Conservation (phyloP, 805 yeast species). For the Lachancea sp. region DNA sequence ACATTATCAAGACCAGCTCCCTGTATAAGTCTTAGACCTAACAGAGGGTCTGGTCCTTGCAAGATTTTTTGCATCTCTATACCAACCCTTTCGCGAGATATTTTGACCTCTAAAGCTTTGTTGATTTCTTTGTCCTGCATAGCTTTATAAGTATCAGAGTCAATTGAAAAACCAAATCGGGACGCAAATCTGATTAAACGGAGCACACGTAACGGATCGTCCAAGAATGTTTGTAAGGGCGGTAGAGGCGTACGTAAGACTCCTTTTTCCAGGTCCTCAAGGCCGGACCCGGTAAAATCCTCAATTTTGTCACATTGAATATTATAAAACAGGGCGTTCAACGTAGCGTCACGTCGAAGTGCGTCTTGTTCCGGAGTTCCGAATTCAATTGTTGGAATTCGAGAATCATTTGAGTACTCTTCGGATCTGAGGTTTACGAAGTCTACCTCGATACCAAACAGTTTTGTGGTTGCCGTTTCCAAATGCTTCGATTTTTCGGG, state of each 20-base stretch:
- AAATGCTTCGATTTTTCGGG: constrained; percentile 95
- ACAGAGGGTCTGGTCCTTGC: constrained; percentile 51
- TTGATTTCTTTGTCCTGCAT: constrained; percentile 59
- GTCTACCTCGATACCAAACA: constrained; percentile 82
- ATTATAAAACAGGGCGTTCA: constrained; percentile 88
- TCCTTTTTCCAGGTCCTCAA: constrained; percentile 63
- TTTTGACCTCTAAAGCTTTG: constrained; percentile 57
- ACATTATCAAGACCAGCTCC: constrained; percentile 49
- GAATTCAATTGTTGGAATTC: constrained; percentile 77
- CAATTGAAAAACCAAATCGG: constrained; percentile 64
- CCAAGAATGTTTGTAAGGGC: constrained; percentile 79
- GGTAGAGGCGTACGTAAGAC: constrained; percentile 81
- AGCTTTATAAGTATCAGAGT: constrained; percentile 48
- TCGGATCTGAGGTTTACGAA: constrained; percentile 89
- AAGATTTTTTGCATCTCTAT: constrained; percentile 75
- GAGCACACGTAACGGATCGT: constrained; percentile 88
- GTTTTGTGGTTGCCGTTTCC: constrained; percentile 90
- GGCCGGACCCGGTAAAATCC: constrained; percentile 75
- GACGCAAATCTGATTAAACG: constrained; percentile 83
- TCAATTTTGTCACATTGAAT: constrained; percentile 63
- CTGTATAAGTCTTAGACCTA: constrained; percentile 56
- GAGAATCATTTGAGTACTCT: constrained; percentile 70
- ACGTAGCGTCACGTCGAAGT: constrained; percentile 86
- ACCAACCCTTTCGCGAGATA: constrained; percentile 87
- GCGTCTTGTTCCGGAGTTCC: constrained; percentile 96